Evolutionary conservation across 495 filamentous ascomycete genomes (phyloP).

Genomic region (Aspergillus bridgeri): DNA sequence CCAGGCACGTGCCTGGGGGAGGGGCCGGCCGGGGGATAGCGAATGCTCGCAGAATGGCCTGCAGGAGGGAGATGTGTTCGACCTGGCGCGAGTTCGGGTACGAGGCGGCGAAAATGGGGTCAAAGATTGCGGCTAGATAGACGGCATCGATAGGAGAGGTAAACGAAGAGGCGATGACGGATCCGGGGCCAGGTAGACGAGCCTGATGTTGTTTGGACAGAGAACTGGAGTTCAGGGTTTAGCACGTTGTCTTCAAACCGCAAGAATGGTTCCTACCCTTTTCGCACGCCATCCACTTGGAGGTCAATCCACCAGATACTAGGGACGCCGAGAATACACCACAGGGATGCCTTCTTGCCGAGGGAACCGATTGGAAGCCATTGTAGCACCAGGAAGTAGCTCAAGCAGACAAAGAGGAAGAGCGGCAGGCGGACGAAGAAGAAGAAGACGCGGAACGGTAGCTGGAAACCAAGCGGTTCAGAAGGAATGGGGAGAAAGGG

Average conservation of each 20-base stretch:
- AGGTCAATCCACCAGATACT: slow-evolving; percentile 98
- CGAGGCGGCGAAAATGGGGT: slow-evolving; percentile 84
- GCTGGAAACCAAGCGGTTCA: slow-evolving; percentile 54
- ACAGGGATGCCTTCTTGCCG: slow-evolving; percentile 76
- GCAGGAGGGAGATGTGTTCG: slow-evolving; percentile 68
- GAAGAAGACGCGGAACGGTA: slow-evolving; percentile 63
- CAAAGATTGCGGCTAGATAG: slow-evolving; percentile 95
- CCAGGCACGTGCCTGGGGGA: slow-evolving; percentile 47
- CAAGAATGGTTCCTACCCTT: slow-evolving; percentile 53
- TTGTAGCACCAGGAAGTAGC: slow-evolving; percentile 79
- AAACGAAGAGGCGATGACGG: slow-evolving; percentile 83
- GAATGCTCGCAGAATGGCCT: slow-evolving; percentile 72
- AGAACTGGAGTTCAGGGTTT: slow-evolving; percentile 34
- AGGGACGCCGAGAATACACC: slow-evolving; percentile 79
- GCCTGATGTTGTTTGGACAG: slow-evolving; percentile 54
- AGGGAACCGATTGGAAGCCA: slow-evolving; percentile 81
- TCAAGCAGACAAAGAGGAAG: slow-evolving; percentile 60
- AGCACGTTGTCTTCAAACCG: not conserved
- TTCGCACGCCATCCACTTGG: slow-evolving; percentile 90
- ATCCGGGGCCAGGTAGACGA: slow-evolving; percentile 69
- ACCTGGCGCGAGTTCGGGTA: slow-evolving; percentile 73
- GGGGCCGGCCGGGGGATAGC: slow-evolving; percentile 51
- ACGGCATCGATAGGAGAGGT: slow-evolving; percentile 90
- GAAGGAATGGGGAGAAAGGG: slow-evolving; percentile 83
- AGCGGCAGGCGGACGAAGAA: slow-evolving; percentile 78